Evolutionary conservation across 2,329 filamentous ascomycete genomes (phyloP), one percentile per base, ranked within the genome.

Genomic region (Pseudogymnoascus sp.): DNA sequence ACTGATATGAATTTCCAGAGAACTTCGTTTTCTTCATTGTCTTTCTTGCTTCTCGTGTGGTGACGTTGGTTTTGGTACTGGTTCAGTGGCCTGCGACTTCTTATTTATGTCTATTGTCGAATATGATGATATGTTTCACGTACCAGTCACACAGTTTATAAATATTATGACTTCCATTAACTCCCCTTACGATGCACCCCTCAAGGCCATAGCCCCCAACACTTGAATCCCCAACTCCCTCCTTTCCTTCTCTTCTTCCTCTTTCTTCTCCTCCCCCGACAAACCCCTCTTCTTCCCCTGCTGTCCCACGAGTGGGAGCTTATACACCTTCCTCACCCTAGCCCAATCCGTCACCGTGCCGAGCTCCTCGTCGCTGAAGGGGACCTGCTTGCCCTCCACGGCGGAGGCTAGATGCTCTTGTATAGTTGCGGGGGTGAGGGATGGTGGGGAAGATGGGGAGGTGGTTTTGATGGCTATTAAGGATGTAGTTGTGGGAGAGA

Each of bases 391-490:
- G 9, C 90, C 92, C 66, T 90, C 70, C 21, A 96, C 79, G 35
- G 82, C 75, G 17, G 79, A 69, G 6, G 71, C 70, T 4, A 96
- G 79, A 71, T 95, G 91, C 1, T 72, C 67, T 69, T 78, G 77
- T 42, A 87, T 74, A 9, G 79, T 71, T 15, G 81, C 77, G 36
- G 84, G 75, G 2, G 77, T 76, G n/a, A 79, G 74, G 55, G 77
- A 72, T 5, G 79, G 76, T 55, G 78, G 74, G 35, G 75, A 72
- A 55, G 78, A 74, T 0, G 79, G 78, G 13, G 81, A 79, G 8
- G 86, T 81, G 25, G 97, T 80, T 73, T 97, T 97, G 70, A 97
- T 80, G 5, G 90, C 86, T 2, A 97, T 77, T n/a, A 99, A 75
- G 67, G 87, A 76, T 48, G 81, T 86, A 2, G 89, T 94, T 9